Percentiles rank a stretch among this genome's conserved stretches.
phyloP scores from a whole-genome alignment of 2,329 filamentous ascomycete species.

The Metarhizium sp. region DNA sequence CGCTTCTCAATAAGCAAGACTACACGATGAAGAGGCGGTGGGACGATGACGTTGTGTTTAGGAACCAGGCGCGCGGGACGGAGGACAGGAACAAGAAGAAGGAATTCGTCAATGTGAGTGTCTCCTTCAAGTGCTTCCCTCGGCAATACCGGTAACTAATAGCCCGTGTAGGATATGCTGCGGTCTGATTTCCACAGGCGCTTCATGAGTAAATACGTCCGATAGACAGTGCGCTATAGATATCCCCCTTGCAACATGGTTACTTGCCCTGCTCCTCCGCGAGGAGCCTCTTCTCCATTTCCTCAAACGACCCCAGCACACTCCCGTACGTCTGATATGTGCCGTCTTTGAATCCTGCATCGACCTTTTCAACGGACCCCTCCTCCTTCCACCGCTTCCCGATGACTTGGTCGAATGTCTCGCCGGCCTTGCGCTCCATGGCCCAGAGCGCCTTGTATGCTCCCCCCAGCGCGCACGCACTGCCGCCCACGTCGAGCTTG shows the following conservation, averaged over 20 bases:
- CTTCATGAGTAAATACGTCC: constrained; percentile 73
- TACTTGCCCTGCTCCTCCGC: constrained; percentile 15
- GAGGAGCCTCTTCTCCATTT: constrained; percentile 62
- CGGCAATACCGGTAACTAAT: background rate
- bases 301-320: constrained; percentile 66
- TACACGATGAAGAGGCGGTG: constrained; percentile 88
- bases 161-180: constrained; percentile 57
- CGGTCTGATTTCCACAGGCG: constrained; percentile 96
- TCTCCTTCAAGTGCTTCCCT: background rate
- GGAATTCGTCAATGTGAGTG: constrained; percentile 90
- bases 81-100: constrained; percentile 83
- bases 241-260: too few species aligned
- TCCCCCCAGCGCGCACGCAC: constrained; percentile 86
- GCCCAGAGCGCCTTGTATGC: constrained; percentile 97
- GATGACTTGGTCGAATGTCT: constrained; percentile 85
- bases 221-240: constrained; percentile 24
- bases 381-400: constrained; percentile 78
- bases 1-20: constrained; percentile 77
- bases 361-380: constrained; percentile 73
- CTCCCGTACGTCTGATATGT: constrained; percentile 70
- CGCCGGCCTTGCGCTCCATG: constrained; percentile 54
- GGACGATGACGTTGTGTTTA: constrained; percentile 99
- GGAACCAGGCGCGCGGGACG: constrained; percentile 92
- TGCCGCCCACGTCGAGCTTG: constrained; percentile 86
- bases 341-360: constrained; percentile 66